Percentiles rank a stretch among this genome's conserved stretches.
Evolutionary conservation across 2,329 filamentous ascomycete genomes (phyloP).

Genomic region (Cladophialophora yegresii): DNA sequence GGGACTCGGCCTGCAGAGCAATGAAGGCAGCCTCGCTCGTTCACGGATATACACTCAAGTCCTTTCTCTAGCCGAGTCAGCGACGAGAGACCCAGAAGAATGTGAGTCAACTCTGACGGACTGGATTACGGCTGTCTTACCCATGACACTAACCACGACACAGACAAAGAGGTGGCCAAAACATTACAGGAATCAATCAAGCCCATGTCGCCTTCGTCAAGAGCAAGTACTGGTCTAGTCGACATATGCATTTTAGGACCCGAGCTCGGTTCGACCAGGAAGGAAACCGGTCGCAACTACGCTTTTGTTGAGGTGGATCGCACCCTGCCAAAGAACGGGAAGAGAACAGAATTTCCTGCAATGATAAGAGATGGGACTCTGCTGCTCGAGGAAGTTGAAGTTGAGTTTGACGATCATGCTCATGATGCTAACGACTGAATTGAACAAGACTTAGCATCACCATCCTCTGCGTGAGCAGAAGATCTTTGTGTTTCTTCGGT

Average conservation of each 20-base stretch:
- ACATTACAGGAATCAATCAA: neutral
- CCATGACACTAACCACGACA: neutral
- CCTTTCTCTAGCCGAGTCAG: neutral
- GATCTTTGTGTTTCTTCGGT: neutral
- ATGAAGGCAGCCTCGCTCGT: neutral
- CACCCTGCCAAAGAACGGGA: neutral
- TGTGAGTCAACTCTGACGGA: neutral
- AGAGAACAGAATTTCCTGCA: neutral
- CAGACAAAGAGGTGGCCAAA: neutral
- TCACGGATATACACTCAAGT: neutral
- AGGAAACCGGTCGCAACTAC: neutral
- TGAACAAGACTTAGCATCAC: neutral
- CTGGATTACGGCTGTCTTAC: neutral
- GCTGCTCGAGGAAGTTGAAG: constrained; percentile 2
- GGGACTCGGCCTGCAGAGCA: neutral
- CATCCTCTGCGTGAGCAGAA: neutral
- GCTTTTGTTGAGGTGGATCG: neutral
- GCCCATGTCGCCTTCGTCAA: neutral
- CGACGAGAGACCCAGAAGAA: neutral
- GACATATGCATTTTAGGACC: neutral
- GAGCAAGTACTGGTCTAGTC: neutral
- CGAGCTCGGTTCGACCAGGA: neutral
- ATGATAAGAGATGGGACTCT: neutral
- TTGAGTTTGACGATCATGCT: neutral
- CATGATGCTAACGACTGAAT: neutral